A percentile compares a stretch with the other conserved stretches of the same genome.
Conservation (phyloP, 441 rosid genomes). For the Hura crepitans region DNA sequence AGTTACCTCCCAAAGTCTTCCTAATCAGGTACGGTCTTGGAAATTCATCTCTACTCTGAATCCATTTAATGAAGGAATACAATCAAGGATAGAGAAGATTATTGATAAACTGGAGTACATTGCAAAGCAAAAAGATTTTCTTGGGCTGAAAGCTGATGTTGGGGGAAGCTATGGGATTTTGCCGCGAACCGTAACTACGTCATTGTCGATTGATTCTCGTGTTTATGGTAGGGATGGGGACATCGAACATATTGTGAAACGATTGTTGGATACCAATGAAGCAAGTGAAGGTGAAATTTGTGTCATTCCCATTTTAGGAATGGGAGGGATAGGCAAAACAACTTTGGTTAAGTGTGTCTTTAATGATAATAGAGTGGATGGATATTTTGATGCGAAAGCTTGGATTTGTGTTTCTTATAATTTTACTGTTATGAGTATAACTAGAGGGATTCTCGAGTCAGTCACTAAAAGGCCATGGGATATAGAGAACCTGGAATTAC, state of each 20-base stretch:
- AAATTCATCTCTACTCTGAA: background rate
- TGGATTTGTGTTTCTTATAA: slow-evolving; percentile 7
- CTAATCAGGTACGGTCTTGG: slow-evolving; percentile 3
- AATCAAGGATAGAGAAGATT: background rate
- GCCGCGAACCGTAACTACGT: background rate
- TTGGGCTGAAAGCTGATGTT: background rate
- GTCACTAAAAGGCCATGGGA: background rate
- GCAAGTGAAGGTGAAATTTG: slow-evolving; percentile 1
- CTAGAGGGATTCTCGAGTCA: slow-evolving; percentile 1
- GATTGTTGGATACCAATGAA: background rate
- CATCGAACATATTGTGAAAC: background rate
- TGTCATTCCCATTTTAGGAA: background rate
- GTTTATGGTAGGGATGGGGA: slow-evolving; percentile 3
- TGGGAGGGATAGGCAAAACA: slow-evolving; percentile 9
- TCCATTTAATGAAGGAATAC: slow-evolving; percentile 1
- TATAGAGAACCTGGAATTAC: slow-evolving; percentile 1
- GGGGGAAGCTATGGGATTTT: background rate
- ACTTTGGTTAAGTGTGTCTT: slow-evolving; percentile 5
- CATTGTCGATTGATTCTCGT: background rate
- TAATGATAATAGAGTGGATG: slow-evolving; percentile 2
- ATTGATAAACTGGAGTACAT: background rate
- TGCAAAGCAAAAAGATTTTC: background rate
- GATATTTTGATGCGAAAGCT: background rate
- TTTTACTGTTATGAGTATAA: slow-evolving; percentile 1
- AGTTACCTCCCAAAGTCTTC: background rate